Evolutionary conservation across 169 alveolate species (phyloP).

Genomic region (Plasmodium yoelii): DNA sequence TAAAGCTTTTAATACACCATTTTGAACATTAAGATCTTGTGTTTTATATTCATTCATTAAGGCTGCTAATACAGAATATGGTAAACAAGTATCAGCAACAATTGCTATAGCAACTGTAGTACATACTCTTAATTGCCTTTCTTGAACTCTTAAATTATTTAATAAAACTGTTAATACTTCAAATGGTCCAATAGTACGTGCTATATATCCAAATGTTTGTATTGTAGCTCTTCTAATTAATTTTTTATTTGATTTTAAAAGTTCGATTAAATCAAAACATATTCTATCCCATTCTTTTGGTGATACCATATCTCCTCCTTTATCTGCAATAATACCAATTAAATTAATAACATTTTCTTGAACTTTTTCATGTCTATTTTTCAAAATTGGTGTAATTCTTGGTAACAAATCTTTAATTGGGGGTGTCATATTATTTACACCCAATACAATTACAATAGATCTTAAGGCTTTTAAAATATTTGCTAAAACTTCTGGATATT

Average conservation of each 20-base stretch:
- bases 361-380: conserved; percentile 99
- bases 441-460: conserved; percentile 98
- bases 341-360: conserved; percentile 97
- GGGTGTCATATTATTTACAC: conserved; percentile 99
- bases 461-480: conserved; percentile 98
- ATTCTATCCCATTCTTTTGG: conserved; percentile 99
- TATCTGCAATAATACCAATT: conserved; percentile 99
- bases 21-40: conserved; percentile 98
- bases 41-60: conserved; percentile 99
- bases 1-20: conserved; percentile 99
- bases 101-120: conserved; percentile 99
- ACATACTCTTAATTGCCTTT: conserved; percentile 98
- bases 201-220: conserved; percentile 99
- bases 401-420: conserved; percentile 99
- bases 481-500: conserved; percentile 99
- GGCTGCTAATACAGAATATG: conserved; percentile 99
- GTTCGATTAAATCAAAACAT: conserved; percentile 98
- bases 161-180: conserved; percentile 96
- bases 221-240: conserved; percentile 98
- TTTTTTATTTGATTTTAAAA: conserved; percentile 96
- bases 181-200: conserved; percentile 99
- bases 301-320: conserved; percentile 99
- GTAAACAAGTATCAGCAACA: conserved; percentile 99
- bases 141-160: conserved; percentile 97
- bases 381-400: conserved; percentile 98